These are phyloP conservation scores for Fusarium protoensiforme DNA, from an alignment of 2,329 filamentous ascomycete genomes.

Conservation along the genomic window DNA sequence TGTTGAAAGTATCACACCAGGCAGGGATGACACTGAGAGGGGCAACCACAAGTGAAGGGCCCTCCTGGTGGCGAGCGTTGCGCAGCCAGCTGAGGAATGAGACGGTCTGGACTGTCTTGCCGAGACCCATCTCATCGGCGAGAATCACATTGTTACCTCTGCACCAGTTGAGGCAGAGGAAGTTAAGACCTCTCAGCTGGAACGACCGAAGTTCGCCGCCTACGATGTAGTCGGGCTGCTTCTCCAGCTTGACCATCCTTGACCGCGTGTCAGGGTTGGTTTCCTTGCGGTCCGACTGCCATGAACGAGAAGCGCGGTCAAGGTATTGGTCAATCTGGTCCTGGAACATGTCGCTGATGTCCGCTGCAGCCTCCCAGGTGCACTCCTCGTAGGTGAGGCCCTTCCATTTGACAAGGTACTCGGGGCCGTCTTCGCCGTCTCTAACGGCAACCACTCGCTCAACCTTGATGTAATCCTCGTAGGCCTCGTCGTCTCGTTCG, in stretches of 20 bases:
- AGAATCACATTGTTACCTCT: constrained; percentile 95
- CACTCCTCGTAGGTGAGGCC: constrained; percentile 92
- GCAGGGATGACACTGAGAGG: constrained; percentile 96
- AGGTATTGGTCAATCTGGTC: constrained; percentile 92
- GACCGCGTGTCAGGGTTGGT: constrained; percentile 79
- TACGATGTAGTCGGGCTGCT: constrained; percentile 87
- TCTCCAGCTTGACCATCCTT: constrained; percentile 77
- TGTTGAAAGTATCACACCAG: constrained; percentile 97
- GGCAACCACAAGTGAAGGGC: constrained; percentile 96
- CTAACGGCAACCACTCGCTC: constrained; percentile 91
- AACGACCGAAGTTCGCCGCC: constrained; percentile 90
- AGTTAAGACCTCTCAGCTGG: constrained; percentile 94
- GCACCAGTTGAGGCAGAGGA: constrained; percentile 95
- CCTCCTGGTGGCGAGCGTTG: constrained; percentile 88
- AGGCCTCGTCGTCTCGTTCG: constrained; percentile 87
- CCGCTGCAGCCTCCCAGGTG: constrained; percentile 87
- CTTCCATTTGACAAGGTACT: constrained; percentile 98
- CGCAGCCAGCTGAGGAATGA: constrained; percentile 97
- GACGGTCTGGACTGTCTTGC: constrained; percentile 98
- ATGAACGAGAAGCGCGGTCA: constrained; percentile 83
- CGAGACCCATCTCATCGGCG: constrained; percentile 98
- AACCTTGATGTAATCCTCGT: constrained; percentile 90
- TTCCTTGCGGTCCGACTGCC: constrained; percentile 83
- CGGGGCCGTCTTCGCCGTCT: constrained; percentile 80
- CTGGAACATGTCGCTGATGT: constrained; percentile 83